phyloP scores from a whole-genome alignment of 805 yeast genomes.

The Sugiyamaella qingdaonensis region DNA sequence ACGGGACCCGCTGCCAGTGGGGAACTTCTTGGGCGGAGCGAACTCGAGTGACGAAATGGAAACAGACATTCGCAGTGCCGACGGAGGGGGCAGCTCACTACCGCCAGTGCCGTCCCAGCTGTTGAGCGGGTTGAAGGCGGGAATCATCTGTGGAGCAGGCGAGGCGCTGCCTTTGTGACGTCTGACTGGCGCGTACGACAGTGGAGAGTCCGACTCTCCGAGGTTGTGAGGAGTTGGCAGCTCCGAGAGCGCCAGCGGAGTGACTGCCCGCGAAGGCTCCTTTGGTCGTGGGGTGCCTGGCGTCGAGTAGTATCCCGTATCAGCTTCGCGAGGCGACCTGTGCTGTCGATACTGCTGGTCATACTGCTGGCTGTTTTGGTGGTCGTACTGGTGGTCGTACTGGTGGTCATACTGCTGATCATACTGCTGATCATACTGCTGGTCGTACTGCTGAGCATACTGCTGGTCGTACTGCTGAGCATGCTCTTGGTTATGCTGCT shows the following conservation, averaged over 20 bases:
- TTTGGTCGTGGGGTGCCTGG: background rate
- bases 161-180: constrained; percentile 14
- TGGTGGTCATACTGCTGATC: background rate
- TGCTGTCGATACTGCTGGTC: background rate
- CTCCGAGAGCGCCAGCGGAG: constrained; percentile 19
- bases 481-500: background rate
- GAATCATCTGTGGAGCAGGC: constrained; percentile 4
- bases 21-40: constrained; percentile 25
- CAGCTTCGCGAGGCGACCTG: background rate
- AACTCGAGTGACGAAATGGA: constrained; percentile 21
- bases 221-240: constrained; percentile 26
- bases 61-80: constrained; percentile 22
- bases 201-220: constrained; percentile 20
- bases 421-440: background rate
- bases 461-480: background rate
- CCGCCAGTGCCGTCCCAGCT: constrained; percentile 9
- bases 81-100: constrained; percentile 23
- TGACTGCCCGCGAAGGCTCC: constrained; percentile 9
- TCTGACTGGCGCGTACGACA: constrained; percentile 23
- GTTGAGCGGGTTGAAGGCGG: constrained; percentile 10
- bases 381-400: constrained; percentile 2
- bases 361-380: background rate
- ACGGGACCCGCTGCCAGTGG: background rate
- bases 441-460: background rate
- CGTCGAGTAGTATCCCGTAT: background rate